phyloP scores from a whole-genome alignment of 306 rosid genomes.

The Rosa persica region DNA sequence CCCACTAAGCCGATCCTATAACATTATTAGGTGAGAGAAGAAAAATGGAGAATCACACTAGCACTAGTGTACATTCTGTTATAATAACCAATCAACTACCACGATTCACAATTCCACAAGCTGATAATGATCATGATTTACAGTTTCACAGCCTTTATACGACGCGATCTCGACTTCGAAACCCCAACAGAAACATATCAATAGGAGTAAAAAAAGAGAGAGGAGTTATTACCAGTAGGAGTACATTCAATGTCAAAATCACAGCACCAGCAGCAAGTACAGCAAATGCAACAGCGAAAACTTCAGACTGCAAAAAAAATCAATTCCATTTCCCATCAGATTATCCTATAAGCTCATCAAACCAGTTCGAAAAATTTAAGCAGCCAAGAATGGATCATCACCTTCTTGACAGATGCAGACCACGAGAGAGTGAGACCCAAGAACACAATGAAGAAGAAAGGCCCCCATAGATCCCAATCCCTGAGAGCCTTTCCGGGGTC shows the following conservation, averaged over 20 bases:
- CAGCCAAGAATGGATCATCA: slow-evolving; percentile 7
- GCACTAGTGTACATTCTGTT: no score
- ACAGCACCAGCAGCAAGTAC: slow-evolving; percentile 97
- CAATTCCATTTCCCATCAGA: background rate
- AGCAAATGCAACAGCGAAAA: slow-evolving; percentile 96
- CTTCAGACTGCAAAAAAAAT: slow-evolving; percentile 78
- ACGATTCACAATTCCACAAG: no score
- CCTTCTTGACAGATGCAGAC: slow-evolving; percentile 99
- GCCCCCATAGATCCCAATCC: slow-evolving; percentile 99
- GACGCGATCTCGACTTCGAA: background rate
- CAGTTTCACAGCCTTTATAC: background rate
- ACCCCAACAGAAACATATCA: background rate
- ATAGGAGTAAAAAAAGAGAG: slow-evolving; percentile 20
- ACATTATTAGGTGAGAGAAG: background rate
- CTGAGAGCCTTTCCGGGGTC: slow-evolving; percentile 95
- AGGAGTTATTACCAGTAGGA: slow-evolving; percentile 74
- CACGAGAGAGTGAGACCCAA: slow-evolving; percentile 88
- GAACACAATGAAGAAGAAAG: slow-evolving; percentile 94
- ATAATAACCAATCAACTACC: no score
- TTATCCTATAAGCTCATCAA: background rate
- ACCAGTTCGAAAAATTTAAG: background rate
- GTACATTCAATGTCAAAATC: slow-evolving; percentile 89
- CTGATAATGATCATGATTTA: background rate
- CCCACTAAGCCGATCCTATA: background rate
- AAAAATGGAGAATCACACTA: no score